Percentiles rank a stretch among this genome's conserved stretches.
Conservation (phyloP, 208 protist genomes). For the Wallacemonas rigidus region DNA sequence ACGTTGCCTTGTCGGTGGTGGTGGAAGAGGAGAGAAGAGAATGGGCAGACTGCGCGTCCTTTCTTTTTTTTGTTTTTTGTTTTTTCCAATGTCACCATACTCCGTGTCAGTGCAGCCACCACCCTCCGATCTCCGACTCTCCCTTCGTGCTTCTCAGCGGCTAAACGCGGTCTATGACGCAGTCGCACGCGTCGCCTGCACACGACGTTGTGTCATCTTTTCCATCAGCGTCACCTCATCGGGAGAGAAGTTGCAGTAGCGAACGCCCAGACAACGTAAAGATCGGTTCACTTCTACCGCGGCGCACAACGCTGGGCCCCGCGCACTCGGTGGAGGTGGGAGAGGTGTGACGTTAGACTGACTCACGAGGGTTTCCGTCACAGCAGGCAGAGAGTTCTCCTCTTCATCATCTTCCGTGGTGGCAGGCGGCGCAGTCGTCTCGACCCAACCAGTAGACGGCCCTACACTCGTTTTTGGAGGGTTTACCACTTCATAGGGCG, state of each 20-base stretch:
- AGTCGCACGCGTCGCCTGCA: constrained; percentile 27
- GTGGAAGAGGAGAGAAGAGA: too few species aligned
- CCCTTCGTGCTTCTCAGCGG: not conserved
- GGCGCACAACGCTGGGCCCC: constrained; percentile 37
- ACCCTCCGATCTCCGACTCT: too few species aligned
- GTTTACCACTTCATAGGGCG: not conserved
- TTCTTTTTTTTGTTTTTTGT: too few species aligned
- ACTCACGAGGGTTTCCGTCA: not conserved
- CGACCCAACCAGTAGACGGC: not conserved
- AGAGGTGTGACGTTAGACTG: not conserved
- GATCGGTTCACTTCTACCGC: constrained; percentile 56
- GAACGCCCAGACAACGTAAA: constrained; percentile 67
- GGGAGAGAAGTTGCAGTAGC: constrained; percentile 47
- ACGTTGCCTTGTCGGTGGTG: too few species aligned
- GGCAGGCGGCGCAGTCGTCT: not conserved
- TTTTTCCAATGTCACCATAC: too few species aligned
- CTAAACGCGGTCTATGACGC: not conserved
- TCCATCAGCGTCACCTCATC: constrained; percentile 53
- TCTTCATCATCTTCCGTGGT: not conserved
- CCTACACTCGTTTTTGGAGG: too few species aligned
- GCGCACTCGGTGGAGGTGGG: constrained; percentile 24
- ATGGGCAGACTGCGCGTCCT: too few species aligned
- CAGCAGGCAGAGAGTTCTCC: not conserved
- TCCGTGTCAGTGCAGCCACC: too few species aligned
- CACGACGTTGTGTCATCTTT: constrained; percentile 30